Evolutionary conservation across 345 rosid genomes (phyloP).

Genomic region (Laguncularia racemosa): DNA sequence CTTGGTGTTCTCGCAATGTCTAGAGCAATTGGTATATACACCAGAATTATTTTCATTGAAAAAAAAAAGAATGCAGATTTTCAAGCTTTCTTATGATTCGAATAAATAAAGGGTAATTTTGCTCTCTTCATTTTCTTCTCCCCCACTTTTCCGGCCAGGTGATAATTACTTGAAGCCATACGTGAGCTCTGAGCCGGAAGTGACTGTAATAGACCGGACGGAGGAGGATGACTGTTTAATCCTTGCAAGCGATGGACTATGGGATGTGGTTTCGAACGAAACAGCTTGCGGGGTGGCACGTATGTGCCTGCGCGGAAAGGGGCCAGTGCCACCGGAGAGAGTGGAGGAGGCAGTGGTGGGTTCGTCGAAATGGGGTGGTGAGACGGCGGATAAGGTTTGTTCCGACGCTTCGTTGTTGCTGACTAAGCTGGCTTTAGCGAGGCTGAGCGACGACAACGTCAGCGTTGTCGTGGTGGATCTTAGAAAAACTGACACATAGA

Average conservation of each 20-base stretch:
- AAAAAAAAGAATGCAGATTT: too few relatives aligned
- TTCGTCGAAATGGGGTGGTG: too few relatives aligned
- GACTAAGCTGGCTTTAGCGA: slow-evolving; percentile 26
- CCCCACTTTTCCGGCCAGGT: too few relatives aligned
- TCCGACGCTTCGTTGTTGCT: slow-evolving; percentile 22
- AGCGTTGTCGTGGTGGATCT: slow-evolving; percentile 31
- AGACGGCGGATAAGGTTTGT: background rate
- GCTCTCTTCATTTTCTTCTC: too few relatives aligned
- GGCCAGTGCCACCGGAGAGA: too few relatives aligned
- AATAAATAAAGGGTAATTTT: too few relatives aligned
- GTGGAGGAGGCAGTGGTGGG: too few relatives aligned
- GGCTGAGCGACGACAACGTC: slow-evolving; percentile 27
- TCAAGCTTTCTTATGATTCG: too few relatives aligned
- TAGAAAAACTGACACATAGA: background rate
- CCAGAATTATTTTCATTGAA: background rate
- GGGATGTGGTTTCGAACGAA: slow-evolving; percentile 92
- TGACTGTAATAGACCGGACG: slow-evolving; percentile 49
- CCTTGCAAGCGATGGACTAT: slow-evolving; percentile 74
- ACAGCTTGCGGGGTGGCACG: slow-evolving; percentile 64
- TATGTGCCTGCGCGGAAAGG: slow-evolving; percentile 37
- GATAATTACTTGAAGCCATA: slow-evolving; percentile 59
- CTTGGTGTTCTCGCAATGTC: slow-evolving; percentile 43
- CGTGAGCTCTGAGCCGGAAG: slow-evolving; percentile 81
- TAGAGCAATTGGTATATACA: slow-evolving; percentile 27
- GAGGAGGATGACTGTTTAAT: slow-evolving; percentile 75